These are phyloP conservation scores for Mycena sp. DNA, from an alignment of 1,284 basidiomycete species.

Conservation along the genomic window DNA sequence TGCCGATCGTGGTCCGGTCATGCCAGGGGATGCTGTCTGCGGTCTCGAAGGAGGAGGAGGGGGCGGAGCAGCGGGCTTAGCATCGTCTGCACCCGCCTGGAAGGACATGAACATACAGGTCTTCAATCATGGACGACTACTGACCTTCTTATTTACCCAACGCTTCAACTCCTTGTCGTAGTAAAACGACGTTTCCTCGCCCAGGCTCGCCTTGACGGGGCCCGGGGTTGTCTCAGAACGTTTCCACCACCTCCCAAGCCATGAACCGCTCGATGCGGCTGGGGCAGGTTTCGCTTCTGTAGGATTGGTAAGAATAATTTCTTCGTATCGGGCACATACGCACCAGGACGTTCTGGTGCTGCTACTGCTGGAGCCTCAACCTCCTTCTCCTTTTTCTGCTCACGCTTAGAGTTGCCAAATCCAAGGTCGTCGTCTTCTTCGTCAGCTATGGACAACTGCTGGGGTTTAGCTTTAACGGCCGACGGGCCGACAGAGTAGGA, in stretches of 20 bases:
- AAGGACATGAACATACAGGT: conserved; percentile 7
- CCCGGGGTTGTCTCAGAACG: conserved; percentile 61
- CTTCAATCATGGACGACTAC: conserved; percentile 31
- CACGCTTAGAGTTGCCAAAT: conserved; percentile 78
- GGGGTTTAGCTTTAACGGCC: conserved; percentile 37
- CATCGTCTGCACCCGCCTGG: conserved; percentile 64
- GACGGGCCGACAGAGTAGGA: conserved; percentile 55
- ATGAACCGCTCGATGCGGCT: conserved; percentile 40
- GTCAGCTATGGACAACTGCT: conserved; percentile 36
- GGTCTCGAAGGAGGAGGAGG: conserved; percentile 78
- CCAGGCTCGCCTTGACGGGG: conserved; percentile 91
- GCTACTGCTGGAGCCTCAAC: conserved; percentile 33
- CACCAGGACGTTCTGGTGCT: conserved; percentile 49
- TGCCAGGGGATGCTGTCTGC: conserved; percentile 83
- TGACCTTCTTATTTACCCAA: conserved; percentile 96
- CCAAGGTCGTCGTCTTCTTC: conserved; percentile 89
- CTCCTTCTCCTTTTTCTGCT: conserved; percentile 46
- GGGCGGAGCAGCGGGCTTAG: conserved; percentile 61
- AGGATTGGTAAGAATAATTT: too few species aligned
- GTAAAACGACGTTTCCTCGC: conserved; percentile 91
- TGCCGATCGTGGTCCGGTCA: conserved; percentile 46
- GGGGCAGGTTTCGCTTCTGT: conserved; percentile 44
- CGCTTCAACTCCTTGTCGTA: conserved; percentile 95
- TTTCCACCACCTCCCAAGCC: conserved; percentile 85
- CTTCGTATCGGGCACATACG: too few species aligned